Conservation (phyloP, 2,329 filamentous ascomycete species). For the Alternaria alternata region DNA sequence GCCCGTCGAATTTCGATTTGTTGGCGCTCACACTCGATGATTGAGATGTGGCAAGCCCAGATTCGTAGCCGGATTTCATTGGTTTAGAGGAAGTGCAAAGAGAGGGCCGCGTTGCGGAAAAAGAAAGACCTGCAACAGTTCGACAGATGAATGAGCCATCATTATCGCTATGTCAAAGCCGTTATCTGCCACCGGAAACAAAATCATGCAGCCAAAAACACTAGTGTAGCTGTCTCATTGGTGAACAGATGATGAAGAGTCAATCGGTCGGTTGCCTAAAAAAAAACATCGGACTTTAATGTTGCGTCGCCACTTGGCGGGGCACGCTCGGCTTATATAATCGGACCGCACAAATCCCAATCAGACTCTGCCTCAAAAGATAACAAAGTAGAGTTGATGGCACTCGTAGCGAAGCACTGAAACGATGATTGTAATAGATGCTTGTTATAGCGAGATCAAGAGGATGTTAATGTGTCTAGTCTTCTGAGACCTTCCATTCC, state of each 20-base stretch:
- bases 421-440: too few species aligned
- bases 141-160: not conserved
- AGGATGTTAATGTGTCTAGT: too few species aligned
- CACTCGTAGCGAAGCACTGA: too few species aligned
- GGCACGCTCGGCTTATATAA: slow-evolving; percentile 2
- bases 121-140: not conserved
- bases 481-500: too few species aligned
- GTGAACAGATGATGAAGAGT: slow-evolving; percentile 1
- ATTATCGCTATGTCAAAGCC: not conserved
- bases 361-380: too few species aligned
- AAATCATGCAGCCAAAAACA: not conserved
- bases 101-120: not conserved
- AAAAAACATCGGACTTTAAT: slow-evolving; percentile 4
- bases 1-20: not conserved
- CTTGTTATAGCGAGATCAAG: too few species aligned
- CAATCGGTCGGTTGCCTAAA: slow-evolving; percentile 1
- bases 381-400: too few species aligned
- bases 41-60: not conserved
- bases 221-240: slow-evolving; percentile 2
- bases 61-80: not conserved
- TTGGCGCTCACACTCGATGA: not conserved
- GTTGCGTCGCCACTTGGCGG: slow-evolving; percentile 9
- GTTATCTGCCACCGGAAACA: slow-evolving; percentile 2
- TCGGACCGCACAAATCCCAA: too few species aligned
- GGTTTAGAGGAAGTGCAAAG: not conserved